Conservation (phyloP, 768 basidiomycete genomes). For the Mycena leptocephala region DNA sequence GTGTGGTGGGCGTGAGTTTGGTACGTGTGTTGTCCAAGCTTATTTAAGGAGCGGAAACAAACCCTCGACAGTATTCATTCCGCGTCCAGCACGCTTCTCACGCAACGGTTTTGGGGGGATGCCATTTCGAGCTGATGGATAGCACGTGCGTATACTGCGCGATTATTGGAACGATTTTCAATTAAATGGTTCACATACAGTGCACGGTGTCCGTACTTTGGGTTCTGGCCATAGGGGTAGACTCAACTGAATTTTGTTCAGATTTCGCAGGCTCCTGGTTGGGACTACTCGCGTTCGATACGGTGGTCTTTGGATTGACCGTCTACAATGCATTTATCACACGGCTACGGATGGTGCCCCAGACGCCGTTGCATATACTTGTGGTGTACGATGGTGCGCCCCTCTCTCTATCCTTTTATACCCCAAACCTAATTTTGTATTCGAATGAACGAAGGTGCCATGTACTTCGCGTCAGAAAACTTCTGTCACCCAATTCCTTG, state of each 20-base stretch:
- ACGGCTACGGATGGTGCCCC: slow-evolving; percentile 9
- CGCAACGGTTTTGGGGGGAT: neutral
- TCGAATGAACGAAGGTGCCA: neutral
- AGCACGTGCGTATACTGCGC: slow-evolving; percentile 6
- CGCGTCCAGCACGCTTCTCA: neutral
- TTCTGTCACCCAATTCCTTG: neutral
- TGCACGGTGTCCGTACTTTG: slow-evolving; percentile 6
- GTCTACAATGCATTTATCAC: slow-evolving; percentile 45
- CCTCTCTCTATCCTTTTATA: neutral
- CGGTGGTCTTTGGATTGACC: slow-evolving; percentile 49
- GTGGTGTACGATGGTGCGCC: slow-evolving; percentile 53
- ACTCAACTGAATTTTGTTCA: neutral
- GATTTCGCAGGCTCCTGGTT: slow-evolving; percentile 16
- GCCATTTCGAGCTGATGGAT: neutral
- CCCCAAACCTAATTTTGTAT: neutral
- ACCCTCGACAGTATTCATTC: neutral
- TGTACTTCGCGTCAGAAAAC: neutral
- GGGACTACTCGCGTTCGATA: slow-evolving; percentile 48
- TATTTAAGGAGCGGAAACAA: neutral
- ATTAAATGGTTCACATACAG: neutral
- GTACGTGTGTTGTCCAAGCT: neutral
- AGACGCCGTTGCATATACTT: slow-evolving; percentile 31
- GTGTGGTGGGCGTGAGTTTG: neutral
- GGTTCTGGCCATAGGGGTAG: too few relatives aligned
- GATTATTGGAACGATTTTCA: neutral